Percentiles rank a stretch among this genome's conserved stretches.
These are phyloP conservation scores for Glutinoglossum americanum DNA, from an alignment of 495 filamentous ascomycete genomes.

Conservation along the genomic window DNA sequence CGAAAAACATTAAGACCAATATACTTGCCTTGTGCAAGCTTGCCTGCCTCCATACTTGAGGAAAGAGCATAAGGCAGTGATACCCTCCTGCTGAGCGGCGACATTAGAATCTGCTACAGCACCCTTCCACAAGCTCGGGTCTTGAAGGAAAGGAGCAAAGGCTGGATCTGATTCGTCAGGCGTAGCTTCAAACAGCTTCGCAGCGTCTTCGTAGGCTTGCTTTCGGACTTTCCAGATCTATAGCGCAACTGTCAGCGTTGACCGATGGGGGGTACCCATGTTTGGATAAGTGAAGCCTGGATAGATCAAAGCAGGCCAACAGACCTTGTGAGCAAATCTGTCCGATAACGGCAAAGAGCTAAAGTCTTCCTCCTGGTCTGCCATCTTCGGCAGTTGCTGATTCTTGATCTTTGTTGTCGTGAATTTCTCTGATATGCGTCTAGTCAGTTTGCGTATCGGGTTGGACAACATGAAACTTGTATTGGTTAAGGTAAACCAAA, in stretches of 20 bases:
- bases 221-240: conserved; percentile 96
- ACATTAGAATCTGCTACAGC: conserved; percentile 93
- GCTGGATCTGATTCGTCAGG: conserved; percentile 72
- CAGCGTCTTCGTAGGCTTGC: conserved; percentile 80
- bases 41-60: conserved; percentile 68
- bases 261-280: background rate
- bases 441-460: conserved; percentile 1
- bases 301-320: conserved; percentile 7
- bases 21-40: conserved; percentile 44
- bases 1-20: background rate
- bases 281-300: background rate
- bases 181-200: conserved; percentile 64
- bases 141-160: conserved; percentile 70
- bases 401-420: background rate
- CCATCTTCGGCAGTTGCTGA: conserved; percentile 24
- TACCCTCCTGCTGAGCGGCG: conserved; percentile 83
- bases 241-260: background rate
- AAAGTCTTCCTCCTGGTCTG: conserved; percentile 61
- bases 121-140: conserved; percentile 72
- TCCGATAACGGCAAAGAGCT: conserved; percentile 61
- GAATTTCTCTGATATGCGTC: background rate
- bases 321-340: conserved; percentile 71
- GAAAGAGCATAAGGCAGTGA: conserved; percentile 70
- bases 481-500: background rate
- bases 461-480: conserved; percentile 1